Evolutionary conservation across 352 stramenopile species (phyloP).

Genomic region (Blastocystis sp.): DNA sequence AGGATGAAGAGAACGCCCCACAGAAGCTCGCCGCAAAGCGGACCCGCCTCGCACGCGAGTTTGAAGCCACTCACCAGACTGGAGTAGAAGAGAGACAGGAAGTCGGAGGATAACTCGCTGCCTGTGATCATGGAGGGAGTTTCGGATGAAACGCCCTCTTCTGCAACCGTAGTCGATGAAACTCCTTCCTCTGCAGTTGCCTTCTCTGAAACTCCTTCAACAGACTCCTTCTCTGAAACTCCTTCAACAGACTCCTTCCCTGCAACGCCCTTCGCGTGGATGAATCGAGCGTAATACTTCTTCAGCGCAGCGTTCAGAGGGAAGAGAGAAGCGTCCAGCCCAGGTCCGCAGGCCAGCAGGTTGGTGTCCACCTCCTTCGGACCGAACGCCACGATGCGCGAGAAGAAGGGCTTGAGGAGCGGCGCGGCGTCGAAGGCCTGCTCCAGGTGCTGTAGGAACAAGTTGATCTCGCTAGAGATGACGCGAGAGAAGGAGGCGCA

Average conservation of each 20-base stretch:
- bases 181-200: background rate
- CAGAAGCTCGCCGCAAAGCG: constrained; percentile 83
- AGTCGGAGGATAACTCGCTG: background rate
- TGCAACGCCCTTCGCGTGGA: background rate
- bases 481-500: background rate
- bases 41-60: constrained; percentile 78
- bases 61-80: constrained; percentile 81
- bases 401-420: constrained; percentile 43
- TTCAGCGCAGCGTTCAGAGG: background rate
- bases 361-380: constrained; percentile 47
- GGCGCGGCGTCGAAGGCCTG: constrained; percentile 9
- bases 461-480: background rate
- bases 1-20: constrained; percentile 84
- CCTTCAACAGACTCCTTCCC: background rate
- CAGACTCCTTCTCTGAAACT: background rate
- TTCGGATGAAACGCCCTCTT: constrained; percentile 29
- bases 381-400: constrained; percentile 22
- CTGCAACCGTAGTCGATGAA: background rate
- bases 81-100: constrained; percentile 73
- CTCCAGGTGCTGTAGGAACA: constrained; percentile 27
- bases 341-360: constrained; percentile 7
- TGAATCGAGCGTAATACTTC: background rate
- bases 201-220: background rate
- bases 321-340: background rate
- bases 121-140: constrained; percentile 40